These are phyloP conservation scores for Yarrowia divulgata DNA, from an alignment of 805 yeast species.

Conservation along the genomic window DNA sequence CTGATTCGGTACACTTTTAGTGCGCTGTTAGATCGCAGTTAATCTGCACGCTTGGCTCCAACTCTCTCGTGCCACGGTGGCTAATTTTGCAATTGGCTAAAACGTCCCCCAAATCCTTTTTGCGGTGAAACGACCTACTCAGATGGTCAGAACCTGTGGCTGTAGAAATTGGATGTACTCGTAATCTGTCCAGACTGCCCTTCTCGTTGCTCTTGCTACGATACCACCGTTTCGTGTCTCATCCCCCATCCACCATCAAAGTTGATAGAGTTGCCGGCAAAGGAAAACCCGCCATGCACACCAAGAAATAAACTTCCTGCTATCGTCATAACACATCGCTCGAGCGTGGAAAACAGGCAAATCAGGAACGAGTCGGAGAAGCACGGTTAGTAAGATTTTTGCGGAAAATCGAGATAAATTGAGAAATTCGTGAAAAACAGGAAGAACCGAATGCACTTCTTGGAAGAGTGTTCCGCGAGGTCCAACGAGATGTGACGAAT, in stretches of 20 bases:
- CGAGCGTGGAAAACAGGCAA: slow-evolving; percentile 1
- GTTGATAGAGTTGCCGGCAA: background rate
- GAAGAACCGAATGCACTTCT: too few relatives aligned
- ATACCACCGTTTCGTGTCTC: too few relatives aligned
- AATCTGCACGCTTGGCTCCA: slow-evolving; percentile 30
- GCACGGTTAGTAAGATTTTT: too few relatives aligned
- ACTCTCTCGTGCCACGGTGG: slow-evolving; percentile 36
- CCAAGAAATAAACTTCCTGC: background rate
- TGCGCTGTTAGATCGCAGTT: slow-evolving; percentile 31
- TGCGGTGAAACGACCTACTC: background rate
- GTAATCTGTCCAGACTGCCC: background rate
- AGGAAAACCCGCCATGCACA: slow-evolving; percentile 13
- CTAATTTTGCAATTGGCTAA: slow-evolving; percentile 8
- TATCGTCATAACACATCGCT: slow-evolving; percentile 24
- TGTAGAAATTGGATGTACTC: background rate
- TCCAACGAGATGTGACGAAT: too few relatives aligned
- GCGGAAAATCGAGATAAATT: too few relatives aligned
- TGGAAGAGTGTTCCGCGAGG: too few relatives aligned
- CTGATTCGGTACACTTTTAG: slow-evolving; percentile 18
- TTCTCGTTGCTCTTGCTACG: too few relatives aligned
- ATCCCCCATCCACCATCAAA: too few relatives aligned
- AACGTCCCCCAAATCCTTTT: background rate
- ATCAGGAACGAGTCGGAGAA: background rate
- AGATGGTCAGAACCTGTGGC: too few relatives aligned
- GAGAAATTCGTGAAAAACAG: background rate